phyloP scores from a whole-genome alignment of 2,329 filamentous ascomycete genomes.

The Pyricularia sp. region DNA sequence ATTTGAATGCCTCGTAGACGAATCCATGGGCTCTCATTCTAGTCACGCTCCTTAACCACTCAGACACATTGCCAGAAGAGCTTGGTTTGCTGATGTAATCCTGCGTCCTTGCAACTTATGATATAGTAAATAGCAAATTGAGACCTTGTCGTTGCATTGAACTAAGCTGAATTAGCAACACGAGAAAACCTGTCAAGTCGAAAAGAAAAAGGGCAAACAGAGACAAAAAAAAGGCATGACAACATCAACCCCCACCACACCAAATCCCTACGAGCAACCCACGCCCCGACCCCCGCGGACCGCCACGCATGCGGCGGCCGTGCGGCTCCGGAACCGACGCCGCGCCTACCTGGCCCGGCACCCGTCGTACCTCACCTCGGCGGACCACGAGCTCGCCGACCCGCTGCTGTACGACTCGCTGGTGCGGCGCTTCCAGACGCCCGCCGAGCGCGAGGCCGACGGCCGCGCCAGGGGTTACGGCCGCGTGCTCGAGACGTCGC shows the following conservation, averaged over 20 bases:
- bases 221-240: not conserved
- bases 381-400: constrained; percentile 30
- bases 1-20: not conserved
- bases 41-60: constrained; percentile 5
- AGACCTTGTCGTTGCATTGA: too few relatives aligned
- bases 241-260: constrained; percentile 4
- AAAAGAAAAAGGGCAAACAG: not conserved
- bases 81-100: too few relatives aligned
- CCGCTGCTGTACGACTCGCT: constrained; percentile 76
- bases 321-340: constrained; percentile 64
- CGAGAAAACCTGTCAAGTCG: too few relatives aligned
- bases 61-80: not conserved
- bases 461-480: constrained; percentile 69
- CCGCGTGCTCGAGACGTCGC: constrained; percentile 66
- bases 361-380: constrained; percentile 47
- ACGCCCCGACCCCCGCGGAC: constrained; percentile 34
- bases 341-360: constrained; percentile 67
- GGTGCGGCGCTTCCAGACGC: constrained; percentile 66
- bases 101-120: too few relatives aligned
- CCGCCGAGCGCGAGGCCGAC: constrained; percentile 64
- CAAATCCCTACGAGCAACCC: constrained; percentile 16
- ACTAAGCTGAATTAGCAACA: too few relatives aligned
- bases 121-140: too few relatives aligned
- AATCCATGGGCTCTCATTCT: not conserved
- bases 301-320: constrained; percentile 29